Conservation (phyloP, 768 basidiomycete species). For the Cantharellus anzutake region DNA sequence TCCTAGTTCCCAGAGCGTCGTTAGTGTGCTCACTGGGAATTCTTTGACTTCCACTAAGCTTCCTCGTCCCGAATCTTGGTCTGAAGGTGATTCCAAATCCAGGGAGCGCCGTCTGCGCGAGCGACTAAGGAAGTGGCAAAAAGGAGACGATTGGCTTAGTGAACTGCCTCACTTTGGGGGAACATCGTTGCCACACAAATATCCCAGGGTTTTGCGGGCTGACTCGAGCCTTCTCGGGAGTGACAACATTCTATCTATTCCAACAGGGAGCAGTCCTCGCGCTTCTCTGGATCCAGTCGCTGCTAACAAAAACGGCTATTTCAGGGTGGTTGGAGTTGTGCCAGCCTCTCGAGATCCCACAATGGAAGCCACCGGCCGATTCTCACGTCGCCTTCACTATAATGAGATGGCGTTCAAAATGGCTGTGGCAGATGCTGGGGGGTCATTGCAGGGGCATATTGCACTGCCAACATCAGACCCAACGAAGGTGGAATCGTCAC, state of each 20-base stretch:
- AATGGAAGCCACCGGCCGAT: constrained; percentile 37
- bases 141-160: constrained; percentile 36
- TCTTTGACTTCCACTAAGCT: not conserved
- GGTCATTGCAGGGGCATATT: constrained; percentile 13
- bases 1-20: not conserved
- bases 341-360: constrained; percentile 36
- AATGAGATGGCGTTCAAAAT: constrained; percentile 74
- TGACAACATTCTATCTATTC: not conserved
- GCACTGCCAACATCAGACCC: not conserved
- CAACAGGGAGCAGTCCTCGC: not conserved
- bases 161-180: constrained; percentile 38
- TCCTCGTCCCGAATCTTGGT: constrained; percentile 1
- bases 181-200: not conserved
- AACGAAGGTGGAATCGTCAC: not conserved
- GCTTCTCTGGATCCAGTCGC: not conserved
- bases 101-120: constrained; percentile 55
- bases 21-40: constrained; percentile 7
- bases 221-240: not conserved
- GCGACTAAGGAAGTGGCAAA: constrained; percentile 59
- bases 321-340: constrained; percentile 34
- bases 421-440: constrained; percentile 60
- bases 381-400: constrained; percentile 47
- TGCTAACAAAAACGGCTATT: not conserved
- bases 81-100: constrained; percentile 40
- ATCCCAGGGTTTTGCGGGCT: not conserved